Base-by-base conservation (phyloP, 345 rosid species). In the Salix suchowensis region DNA sequence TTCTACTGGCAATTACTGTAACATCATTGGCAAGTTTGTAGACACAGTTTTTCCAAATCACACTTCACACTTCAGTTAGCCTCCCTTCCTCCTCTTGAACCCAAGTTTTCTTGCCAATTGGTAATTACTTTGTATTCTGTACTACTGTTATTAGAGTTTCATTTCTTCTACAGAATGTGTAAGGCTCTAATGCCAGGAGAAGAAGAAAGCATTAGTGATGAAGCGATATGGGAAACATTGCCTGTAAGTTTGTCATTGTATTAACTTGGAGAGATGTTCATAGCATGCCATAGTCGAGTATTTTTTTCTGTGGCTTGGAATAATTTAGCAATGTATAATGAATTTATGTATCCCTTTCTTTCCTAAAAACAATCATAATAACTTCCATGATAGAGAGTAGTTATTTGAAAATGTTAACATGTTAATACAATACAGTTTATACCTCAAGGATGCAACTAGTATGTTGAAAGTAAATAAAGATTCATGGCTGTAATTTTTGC, bases 201-300 rank as follows among this genome's bases (percentile, higher is more conserved):
- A 76, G 98, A 93, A 81, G 98, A 90, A 79, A 88, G 86, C 86
- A 88, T 88, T 84, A 89, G 81, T 64, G 97, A 93, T 80, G 98
- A 93, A 87, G 91, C 98, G 78, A 88, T 93, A 86, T 93, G 97
- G 98, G 98, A 95, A 82, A 91, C 98, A 28, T 88, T 95, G 60
- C 98, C 98, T 72, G 98, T 93, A 87, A 91, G 96, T 89, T 36
- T 73, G 10, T 78, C 67, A 46, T 68, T 5, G 68, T 74, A 40
- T 16, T 60, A 65, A 39, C 73, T 42, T 21, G 55, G 61, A 39
- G 68, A 68, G 42, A 73, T 68, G 68, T 50, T 71, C 32, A 55
- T 44, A 32, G 50, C 37, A 70, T 61, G 55, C 36, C 28, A 28
- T 36, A 62, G 34, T 30, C 40, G 5, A 18, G n/a, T 36, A 52